These are phyloP conservation scores for Letharia lupina DNA, from an alignment of 495 filamentous ascomycete genomes.

Conservation along the genomic window DNA sequence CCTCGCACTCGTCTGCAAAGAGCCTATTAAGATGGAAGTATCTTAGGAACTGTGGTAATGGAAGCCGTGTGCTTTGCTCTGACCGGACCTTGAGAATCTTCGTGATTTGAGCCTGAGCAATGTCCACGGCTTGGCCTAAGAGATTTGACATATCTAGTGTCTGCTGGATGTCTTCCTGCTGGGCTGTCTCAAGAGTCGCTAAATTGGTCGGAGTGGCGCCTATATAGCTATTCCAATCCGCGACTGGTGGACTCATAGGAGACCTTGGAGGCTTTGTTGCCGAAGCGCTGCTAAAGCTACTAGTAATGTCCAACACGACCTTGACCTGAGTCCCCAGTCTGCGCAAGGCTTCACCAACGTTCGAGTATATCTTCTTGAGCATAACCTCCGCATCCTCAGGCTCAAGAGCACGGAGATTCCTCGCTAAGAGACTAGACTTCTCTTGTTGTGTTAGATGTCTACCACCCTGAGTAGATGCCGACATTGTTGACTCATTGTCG, in stretches of 20 bases:
- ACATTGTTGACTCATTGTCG: constrained; percentile 84
- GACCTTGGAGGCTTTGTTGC: constrained; percentile 34
- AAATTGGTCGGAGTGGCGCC: constrained; percentile 28
- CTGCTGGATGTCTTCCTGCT: constrained; percentile 73
- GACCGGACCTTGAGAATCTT: constrained; percentile 88
- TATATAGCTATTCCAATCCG: constrained; percentile 28
- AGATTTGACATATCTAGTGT: constrained; percentile 88
- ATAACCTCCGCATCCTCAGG: constrained; percentile 80
- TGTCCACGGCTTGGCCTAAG: constrained; percentile 88
- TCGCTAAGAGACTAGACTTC: constrained; percentile 80
- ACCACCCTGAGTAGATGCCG: constrained; percentile 70
- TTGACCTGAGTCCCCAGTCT: constrained; percentile 87
- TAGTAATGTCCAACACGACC: constrained; percentile 89
- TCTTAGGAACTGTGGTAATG: constrained; percentile 69
- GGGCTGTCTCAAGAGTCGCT: constrained; percentile 26
- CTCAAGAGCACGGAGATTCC: constrained; percentile 80
- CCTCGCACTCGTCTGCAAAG: constrained; percentile 95
- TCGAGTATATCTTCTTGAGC: constrained; percentile 71
- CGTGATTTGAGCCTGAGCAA: constrained; percentile 83
- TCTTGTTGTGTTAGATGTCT: constrained; percentile 71
- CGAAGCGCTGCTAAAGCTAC: constrained; percentile 49
- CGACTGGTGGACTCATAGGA: constrained; percentile 41
- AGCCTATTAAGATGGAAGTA: constrained; percentile 91
- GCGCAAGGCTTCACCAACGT: constrained; percentile 77
- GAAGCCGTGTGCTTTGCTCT: constrained; percentile 68